Conservation (phyloP, 306 rosid species). For the Gillenia trifoliata region DNA sequence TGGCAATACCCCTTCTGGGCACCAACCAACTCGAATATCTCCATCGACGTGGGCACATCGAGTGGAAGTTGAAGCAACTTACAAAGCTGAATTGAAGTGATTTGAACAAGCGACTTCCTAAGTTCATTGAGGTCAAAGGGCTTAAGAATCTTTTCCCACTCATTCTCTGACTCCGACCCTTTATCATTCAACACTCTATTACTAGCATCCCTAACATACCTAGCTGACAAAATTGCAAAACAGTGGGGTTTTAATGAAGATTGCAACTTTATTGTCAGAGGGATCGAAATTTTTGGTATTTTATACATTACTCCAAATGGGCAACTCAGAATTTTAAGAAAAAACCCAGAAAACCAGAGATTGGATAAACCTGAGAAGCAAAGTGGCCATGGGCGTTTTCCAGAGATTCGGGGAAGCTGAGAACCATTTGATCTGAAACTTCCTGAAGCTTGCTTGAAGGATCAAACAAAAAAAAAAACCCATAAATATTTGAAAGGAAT, state of each 20-base stretch:
- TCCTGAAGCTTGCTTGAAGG: background rate
- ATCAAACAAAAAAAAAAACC: background rate
- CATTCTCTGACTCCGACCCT: slow-evolving; percentile 52
- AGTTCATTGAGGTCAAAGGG: slow-evolving; percentile 80
- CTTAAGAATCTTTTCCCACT: slow-evolving; percentile 79
- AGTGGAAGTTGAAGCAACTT: slow-evolving; percentile 73
- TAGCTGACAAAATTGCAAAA: slow-evolving; percentile 36
- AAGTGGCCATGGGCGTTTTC: background rate
- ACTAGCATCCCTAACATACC: slow-evolving; percentile 22
- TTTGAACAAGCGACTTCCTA: slow-evolving; percentile 40
- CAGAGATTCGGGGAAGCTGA: background rate
- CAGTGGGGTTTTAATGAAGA: slow-evolving; percentile 34
- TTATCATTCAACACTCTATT: slow-evolving; percentile 1
- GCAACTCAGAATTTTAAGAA: background rate
- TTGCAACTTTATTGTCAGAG: slow-evolving; percentile 21
- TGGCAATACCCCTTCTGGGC: slow-evolving; percentile 67
- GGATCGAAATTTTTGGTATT: slow-evolving; percentile 26
- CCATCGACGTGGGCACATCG: slow-evolving; percentile 66
- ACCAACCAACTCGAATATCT: slow-evolving; percentile 63
- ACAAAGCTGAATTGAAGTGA: slow-evolving; percentile 68
- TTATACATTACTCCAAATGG: slow-evolving; percentile 36
- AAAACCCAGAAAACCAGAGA: background rate
- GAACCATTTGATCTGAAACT: background rate
- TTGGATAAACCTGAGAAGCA: background rate
- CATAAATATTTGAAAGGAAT: background rate